Conservation (phyloP, 768 basidiomycete species). For the Mycena galericulata region DNA sequence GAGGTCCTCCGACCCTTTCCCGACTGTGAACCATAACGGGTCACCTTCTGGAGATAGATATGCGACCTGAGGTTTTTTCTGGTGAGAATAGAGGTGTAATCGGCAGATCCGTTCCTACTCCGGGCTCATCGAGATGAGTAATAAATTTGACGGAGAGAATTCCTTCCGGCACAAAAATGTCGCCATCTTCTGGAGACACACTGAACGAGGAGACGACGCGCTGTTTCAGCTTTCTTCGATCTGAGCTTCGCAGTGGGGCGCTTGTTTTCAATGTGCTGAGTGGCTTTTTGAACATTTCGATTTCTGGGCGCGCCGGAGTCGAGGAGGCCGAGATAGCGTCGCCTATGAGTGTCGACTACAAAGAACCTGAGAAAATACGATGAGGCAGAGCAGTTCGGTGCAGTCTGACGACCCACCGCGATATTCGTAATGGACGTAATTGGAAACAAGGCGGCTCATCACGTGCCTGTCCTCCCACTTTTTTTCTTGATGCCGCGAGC, state of each 20-base stretch:
- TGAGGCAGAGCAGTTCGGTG: too few species aligned
- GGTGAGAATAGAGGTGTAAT: conserved; percentile 4
- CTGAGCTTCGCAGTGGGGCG: conserved; percentile 80
- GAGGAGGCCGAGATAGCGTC: too few species aligned
- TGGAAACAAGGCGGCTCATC: too few species aligned
- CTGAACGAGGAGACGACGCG: conserved; percentile 62
- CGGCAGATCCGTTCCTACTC: conserved; percentile 56
- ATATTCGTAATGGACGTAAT: too few species aligned
- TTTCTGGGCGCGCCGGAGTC: too few species aligned
- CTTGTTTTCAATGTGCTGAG: conserved; percentile 76
- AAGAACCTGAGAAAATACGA: too few species aligned
- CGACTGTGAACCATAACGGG: conserved; percentile 84
- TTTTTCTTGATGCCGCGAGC: conserved; percentile 76
- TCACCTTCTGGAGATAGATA: conserved; percentile 75
- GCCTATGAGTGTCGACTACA: too few species aligned
- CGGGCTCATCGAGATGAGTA: conserved; percentile 72
- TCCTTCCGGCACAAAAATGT: conserved; percentile 80
- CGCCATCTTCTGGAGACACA: conserved; percentile 68
- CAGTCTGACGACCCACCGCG: too few species aligned
- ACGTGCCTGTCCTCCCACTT: conserved; percentile 6
- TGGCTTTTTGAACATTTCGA: conserved; percentile 91
- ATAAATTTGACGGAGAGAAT: conserved; percentile 75
- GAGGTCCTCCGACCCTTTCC: conserved; percentile 74
- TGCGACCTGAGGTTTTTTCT: conserved; percentile 57
- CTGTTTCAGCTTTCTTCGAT: conserved; percentile 78